Evolutionary conservation across 1,139 yeast genomes (phyloP), one percentile per base, ranked within the genome.

Genomic region (Yamadazyma triangularis): DNA sequence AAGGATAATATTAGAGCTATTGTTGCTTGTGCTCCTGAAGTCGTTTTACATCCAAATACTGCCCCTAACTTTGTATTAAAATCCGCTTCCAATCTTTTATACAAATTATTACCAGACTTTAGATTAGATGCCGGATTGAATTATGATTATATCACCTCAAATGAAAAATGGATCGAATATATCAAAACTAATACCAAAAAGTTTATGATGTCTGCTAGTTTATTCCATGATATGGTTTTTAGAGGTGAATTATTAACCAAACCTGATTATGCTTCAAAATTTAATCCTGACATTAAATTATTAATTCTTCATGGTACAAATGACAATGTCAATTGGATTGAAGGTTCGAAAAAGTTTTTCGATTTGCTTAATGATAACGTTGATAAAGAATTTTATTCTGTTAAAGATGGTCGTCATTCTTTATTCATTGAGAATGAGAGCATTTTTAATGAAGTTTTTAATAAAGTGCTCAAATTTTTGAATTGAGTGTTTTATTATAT

Each of bases 21-120:
- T 36, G 59, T 79, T 27, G 77, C 74, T 2, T 63, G 73, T 23
- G 89, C 83, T 2, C 96, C 97, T 1, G 65, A 82, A 48, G 64
- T 88, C 25, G 49, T 56, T 22, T 59, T 83, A 32, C 84, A 80
- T 47, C 60, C 78, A 58, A 42, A 70, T 16, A 70, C 89, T 0
- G 58, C 64, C 29, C 91, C 93, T 9, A 70, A 72, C 38, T 43
- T 63, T 27, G 15, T 76, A 2, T 51, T 79, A 20, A 66, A 68
- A 31, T 43, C 52, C 8, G 38, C 71, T 14, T 63, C 77, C 24
- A 76, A 80, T 10, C 35, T 70, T 8, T 53, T 75, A n/a, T 70
- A 73, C 33, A 58, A 52, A 28, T 26, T 71, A 8, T 39, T 68
- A 10, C 95, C 95, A 8, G 62, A 60, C 15, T 49, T 73, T 32